Conservation (phyloP, 2,329 filamentous ascomycete species). For the Diplodia intermedia region DNA sequence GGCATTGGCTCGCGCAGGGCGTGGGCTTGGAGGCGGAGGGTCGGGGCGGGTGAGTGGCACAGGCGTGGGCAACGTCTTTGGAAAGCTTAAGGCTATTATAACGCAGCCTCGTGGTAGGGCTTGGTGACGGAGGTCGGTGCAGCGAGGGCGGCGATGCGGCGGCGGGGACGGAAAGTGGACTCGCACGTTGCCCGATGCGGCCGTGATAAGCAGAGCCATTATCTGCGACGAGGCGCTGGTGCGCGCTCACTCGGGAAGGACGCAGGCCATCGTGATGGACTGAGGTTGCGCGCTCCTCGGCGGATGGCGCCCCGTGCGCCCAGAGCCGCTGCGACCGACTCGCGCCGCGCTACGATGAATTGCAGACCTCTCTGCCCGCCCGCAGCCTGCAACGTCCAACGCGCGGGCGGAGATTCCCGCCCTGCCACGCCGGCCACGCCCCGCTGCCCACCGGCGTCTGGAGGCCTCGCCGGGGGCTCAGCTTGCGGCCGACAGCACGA, state of each 20-base stretch:
- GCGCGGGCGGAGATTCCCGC: conserved; percentile 21
- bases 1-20: conserved; percentile 18
- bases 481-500: conserved; percentile 27
- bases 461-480: background rate
- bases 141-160: background rate
- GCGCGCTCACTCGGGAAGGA: conserved; percentile 24
- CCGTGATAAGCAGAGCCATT: conserved; percentile 30
- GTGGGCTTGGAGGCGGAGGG: conserved; percentile 2
- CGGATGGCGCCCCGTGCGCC: conserved; percentile 26
- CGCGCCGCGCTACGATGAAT: background rate
- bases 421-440: background rate
- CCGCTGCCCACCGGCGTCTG: background rate
- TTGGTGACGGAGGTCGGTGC: background rate
- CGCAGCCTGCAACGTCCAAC: conserved; percentile 7
- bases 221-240: conserved; percentile 4
- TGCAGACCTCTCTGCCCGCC: background rate
- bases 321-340: conserved; percentile 3
- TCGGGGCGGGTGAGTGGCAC: background rate
- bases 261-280: conserved; percentile 19
- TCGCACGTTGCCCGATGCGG: conserved; percentile 26
- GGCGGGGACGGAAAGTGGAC: conserved; percentile 29
- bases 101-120: conserved; percentile 29
- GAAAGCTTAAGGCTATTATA: conserved; percentile 30
- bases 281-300: conserved; percentile 13
- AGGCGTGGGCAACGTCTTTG: conserved; percentile 20